A percentile compares a stretch with the other conserved stretches of the same genome.
Evolutionary conservation across 2,329 filamentous ascomycete genomes (phyloP).

Genomic region (Scortechinia acanthostroma): DNA sequence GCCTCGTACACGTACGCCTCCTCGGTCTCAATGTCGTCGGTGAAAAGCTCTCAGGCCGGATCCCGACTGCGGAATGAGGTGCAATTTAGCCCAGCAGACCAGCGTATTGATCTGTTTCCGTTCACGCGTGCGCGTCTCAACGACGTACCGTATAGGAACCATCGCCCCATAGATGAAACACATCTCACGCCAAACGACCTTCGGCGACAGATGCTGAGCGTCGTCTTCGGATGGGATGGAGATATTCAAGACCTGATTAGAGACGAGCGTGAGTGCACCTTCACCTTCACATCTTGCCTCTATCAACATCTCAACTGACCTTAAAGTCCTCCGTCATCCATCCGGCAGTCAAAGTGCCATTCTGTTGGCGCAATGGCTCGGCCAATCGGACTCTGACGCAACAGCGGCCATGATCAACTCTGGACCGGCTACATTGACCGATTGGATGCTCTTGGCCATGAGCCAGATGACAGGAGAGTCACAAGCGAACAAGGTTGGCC

Average conservation of each 20-base stretch:
- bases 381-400: constrained; percentile 73
- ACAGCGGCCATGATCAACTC: constrained; percentile 63
- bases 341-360: constrained; percentile 71
- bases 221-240: constrained; percentile 90
- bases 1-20: background rate
- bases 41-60: constrained; percentile 22
- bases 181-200: constrained; percentile 72
- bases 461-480: constrained; percentile 75
- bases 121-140: constrained; percentile 74
- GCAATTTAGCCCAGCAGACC: constrained; percentile 69
- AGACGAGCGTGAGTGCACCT: constrained; percentile 60
- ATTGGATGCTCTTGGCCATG: constrained; percentile 93
- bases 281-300: background rate
- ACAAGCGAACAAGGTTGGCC: constrained; percentile 82
- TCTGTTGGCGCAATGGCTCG: constrained; percentile 85
- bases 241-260: constrained; percentile 75
- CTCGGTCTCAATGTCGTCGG: background rate
- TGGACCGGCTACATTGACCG: constrained; percentile 81
- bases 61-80: constrained; percentile 78
- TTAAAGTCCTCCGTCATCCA: constrained; percentile 55
- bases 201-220: constrained; percentile 80
- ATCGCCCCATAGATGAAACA: constrained; percentile 45
- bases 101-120: constrained; percentile 75
- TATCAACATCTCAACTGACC: background rate
- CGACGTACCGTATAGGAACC: constrained; percentile 75